Conservation (phyloP, 2,329 filamentous ascomycete genomes). For the Conoideocrella luteorostrata region DNA sequence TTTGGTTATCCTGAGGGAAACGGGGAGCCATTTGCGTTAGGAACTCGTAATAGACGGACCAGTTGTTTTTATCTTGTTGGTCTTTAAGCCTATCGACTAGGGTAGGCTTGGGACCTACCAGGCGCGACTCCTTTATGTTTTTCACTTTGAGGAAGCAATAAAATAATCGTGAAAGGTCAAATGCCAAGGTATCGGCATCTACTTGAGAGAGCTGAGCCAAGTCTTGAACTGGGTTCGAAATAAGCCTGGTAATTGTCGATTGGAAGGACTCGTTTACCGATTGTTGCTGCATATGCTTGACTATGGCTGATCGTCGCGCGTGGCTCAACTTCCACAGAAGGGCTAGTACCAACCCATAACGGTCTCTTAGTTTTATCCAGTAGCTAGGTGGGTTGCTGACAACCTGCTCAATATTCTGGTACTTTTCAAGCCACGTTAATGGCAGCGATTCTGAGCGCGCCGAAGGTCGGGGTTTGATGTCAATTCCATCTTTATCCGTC, state of each 20-base stretch:
- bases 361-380: conserved; percentile 22
- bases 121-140: conserved; percentile 13
- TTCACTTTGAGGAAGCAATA: conserved; percentile 22
- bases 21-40: conserved; percentile 17
- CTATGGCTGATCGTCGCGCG: conserved; percentile 19
- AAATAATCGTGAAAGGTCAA: conserved; percentile 26
- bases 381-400: conserved; percentile 11
- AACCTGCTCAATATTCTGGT: conserved; percentile 13
- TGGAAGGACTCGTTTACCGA: conserved; percentile 10
- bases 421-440: conserved; percentile 5
- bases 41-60: conserved; percentile 21
- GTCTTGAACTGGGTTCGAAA: conserved; percentile 12
- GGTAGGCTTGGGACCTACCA: conserved; percentile 3
- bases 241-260: conserved; percentile 7
- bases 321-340: conserved; percentile 25
- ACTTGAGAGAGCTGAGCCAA: conserved; percentile 8
- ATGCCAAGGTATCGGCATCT: conserved; percentile 14
- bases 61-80: conserved; percentile 16
- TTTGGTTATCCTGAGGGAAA: conserved; percentile 28
- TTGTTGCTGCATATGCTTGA: conserved; percentile 18
- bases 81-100: conserved; percentile 13
- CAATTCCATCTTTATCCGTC: background rate
- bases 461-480: background rate
- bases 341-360: conserved; percentile 23
- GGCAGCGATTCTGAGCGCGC: background rate